phyloP scores from a whole-genome alignment of 345 rosid species.

The Conringia planisiliqua region DNA sequence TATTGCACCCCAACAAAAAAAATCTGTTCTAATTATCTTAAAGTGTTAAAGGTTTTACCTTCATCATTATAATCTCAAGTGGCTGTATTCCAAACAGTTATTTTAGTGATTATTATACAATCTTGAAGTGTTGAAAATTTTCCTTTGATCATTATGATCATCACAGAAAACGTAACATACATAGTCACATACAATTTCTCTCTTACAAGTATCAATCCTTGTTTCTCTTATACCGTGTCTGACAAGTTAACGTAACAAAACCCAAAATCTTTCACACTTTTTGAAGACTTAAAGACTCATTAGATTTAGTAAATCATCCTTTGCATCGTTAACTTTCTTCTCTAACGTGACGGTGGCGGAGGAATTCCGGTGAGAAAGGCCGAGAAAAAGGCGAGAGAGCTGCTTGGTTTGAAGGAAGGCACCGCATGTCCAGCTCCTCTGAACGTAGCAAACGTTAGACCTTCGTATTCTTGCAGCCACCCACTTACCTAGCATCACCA shows the following conservation, averaged over 20 bases:
- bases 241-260: constrained; percentile 23
- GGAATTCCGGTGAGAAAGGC: constrained; percentile 63
- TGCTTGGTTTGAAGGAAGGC: constrained; percentile 79
- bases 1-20: neutral
- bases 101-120: neutral
- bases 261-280: constrained; percentile 17
- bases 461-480: constrained; percentile 88
- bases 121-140: neutral
- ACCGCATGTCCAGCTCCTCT: constrained; percentile 99
- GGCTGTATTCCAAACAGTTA: neutral
- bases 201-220: neutral
- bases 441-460: constrained; percentile 82
- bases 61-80: neutral
- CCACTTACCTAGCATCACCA: constrained; percentile 62
- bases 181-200: constrained; percentile 8
- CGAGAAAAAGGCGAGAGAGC: constrained; percentile 74
- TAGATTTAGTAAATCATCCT: constrained; percentile 1
- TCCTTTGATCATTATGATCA: constrained; percentile 5
- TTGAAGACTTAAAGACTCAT: neutral
- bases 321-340: neutral
- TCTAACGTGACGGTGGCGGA: constrained; percentile 40
- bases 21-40: neutral
- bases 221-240: neutral
- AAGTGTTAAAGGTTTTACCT: neutral
- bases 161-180: neutral